Conservation (phyloP, 2,329 filamentous ascomycete genomes). For the Colletotrichum tamarilloi region DNA sequence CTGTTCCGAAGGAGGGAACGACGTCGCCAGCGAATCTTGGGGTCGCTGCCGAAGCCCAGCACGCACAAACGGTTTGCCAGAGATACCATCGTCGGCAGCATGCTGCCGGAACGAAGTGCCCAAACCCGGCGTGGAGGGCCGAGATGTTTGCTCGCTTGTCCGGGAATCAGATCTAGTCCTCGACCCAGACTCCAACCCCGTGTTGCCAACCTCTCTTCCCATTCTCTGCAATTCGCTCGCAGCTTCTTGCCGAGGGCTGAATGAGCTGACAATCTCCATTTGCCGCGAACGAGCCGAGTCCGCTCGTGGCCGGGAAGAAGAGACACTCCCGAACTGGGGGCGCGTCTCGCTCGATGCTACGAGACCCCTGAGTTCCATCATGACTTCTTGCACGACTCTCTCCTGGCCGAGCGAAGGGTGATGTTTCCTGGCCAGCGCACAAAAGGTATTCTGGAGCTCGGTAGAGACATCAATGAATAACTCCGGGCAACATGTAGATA, state of each 20-base stretch:
- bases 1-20: slow-evolving; percentile 35
- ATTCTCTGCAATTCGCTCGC: slow-evolving; percentile 9
- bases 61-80: slow-evolving; percentile 64
- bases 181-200: not conserved
- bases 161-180: slow-evolving; percentile 29
- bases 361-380: slow-evolving; percentile 42
- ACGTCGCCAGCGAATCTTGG: slow-evolving; percentile 6
- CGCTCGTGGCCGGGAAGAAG: slow-evolving; percentile 13
- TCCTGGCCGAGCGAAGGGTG: slow-evolving; percentile 55
- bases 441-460: slow-evolving; percentile 62
- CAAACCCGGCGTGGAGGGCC: slow-evolving; percentile 19
- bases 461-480: slow-evolving; percentile 58
- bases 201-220: slow-evolving; percentile 5
- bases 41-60: slow-evolving; percentile 47
- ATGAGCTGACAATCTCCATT: slow-evolving; percentile 30
- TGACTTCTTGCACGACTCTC: slow-evolving; percentile 57
- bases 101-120: slow-evolving; percentile 17
- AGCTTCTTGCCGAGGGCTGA: slow-evolving; percentile 27
- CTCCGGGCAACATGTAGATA: slow-evolving; percentile 60
- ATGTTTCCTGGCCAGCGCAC: slow-evolving; percentile 56
- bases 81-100: slow-evolving; percentile 61
- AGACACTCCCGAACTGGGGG: not conserved
- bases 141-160: slow-evolving; percentile 28
- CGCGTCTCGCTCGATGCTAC: slow-evolving; percentile 1
- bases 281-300: slow-evolving; percentile 32